A percentile compares a stretch with the other conserved stretches of the same genome.
phyloP scores from a whole-genome alignment of 805 yeast genomes.

The Starmerella khaoyaiensis region DNA sequence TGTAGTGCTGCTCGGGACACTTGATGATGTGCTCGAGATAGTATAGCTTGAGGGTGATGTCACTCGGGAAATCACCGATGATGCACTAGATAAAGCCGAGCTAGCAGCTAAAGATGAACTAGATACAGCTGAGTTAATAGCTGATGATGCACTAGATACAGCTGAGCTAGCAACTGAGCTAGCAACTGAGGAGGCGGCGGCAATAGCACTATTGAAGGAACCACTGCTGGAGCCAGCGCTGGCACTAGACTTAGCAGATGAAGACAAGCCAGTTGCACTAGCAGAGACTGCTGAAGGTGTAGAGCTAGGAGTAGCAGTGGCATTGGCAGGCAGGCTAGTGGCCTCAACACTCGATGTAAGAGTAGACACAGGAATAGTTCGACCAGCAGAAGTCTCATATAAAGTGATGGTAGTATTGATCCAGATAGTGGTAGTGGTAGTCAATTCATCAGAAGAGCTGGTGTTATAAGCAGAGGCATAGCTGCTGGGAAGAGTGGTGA shows the following conservation, averaged over 20 bases:
- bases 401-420: conserved; percentile 14
- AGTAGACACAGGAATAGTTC: conserved; percentile 6
- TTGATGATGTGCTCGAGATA: too few species aligned
- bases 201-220: background rate
- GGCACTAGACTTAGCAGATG: conserved; percentile 2
- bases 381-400: conserved; percentile 7
- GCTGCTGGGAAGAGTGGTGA: conserved; percentile 6
- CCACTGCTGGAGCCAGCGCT: background rate
- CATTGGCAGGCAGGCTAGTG: conserved; percentile 1
- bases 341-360: conserved; percentile 5
- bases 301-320: background rate
- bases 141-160: background rate
- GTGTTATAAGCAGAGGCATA: background rate
- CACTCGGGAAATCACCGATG: too few species aligned
- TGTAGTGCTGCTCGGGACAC: too few species aligned
- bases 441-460: conserved; percentile 7
- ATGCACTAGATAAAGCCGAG: background rate
- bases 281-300: background rate
- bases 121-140: conserved; percentile 1
- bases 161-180: conserved; percentile 2
- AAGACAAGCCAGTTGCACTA: conserved; percentile 1
- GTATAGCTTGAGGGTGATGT: too few species aligned
- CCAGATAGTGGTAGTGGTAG: conserved; percentile 18
- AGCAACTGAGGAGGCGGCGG: conserved; percentile 2
- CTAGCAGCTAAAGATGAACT: background rate